Evolutionary conservation across 2,329 filamentous ascomycete species (phyloP).

Genomic region (Paramyrothecium roridum): DNA sequence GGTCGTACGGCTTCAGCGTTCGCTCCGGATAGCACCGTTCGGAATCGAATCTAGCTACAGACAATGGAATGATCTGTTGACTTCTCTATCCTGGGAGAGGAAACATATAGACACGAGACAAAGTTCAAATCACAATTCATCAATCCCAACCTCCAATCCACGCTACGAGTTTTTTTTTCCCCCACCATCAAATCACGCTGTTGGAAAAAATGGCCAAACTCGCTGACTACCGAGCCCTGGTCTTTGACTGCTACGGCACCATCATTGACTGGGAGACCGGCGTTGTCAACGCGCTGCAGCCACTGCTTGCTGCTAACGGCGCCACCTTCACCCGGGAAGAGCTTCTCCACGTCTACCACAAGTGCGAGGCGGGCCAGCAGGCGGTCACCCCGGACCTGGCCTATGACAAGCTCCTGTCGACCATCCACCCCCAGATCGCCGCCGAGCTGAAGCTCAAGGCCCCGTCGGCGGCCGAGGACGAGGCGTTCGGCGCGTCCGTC

Average conservation of each 20-base stretch:
- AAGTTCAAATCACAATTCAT: no score
- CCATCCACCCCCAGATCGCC: slow-evolving; percentile 44
- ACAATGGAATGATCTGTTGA: no score
- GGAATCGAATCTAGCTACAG: no score
- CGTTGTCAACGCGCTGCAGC: slow-evolving; percentile 51
- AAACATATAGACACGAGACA: no score
- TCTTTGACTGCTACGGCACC: slow-evolving; percentile 80
- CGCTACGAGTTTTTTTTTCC: no score
- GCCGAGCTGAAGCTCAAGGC: slow-evolving; percentile 32
- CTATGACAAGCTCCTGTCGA: slow-evolving; percentile 58
- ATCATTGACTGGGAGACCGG: slow-evolving; percentile 76
- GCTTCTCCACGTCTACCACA: slow-evolving; percentile 39
- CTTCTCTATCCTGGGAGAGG: no score
- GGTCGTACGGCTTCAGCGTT: background rate
- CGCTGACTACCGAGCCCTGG: slow-evolving; percentile 42
- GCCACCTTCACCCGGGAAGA: slow-evolving; percentile 28
- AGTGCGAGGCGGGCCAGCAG: slow-evolving; percentile 49
- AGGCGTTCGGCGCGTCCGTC: slow-evolving; percentile 49
- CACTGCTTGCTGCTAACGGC: slow-evolving; percentile 36
- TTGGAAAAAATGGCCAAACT: slow-evolving; percentile 5
- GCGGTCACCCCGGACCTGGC: slow-evolving; percentile 48
- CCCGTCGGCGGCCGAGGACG: slow-evolving; percentile 34
- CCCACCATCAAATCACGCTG: no score
- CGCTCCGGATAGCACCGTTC: no score
- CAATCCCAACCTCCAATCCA: no score